Conservation (phyloP, 345 rosid genomes). For the Rubroshorea leprosula region DNA sequence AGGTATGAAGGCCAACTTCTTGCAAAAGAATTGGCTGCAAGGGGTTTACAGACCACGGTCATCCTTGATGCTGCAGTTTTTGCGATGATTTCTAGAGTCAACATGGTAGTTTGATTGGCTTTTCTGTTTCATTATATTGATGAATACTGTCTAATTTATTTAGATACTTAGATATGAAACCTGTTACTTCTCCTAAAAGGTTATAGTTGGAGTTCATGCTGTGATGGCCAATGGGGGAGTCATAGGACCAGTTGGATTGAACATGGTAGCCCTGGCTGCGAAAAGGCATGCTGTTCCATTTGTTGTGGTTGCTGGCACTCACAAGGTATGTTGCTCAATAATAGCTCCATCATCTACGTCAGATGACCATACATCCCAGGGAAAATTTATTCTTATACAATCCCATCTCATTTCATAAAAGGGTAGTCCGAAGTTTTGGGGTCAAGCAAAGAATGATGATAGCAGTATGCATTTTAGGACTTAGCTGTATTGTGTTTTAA, state of each 20-base stretch:
- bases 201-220: slow-evolving; percentile 39
- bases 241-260: slow-evolving; percentile 37
- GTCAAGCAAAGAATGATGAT: too few relatives aligned
- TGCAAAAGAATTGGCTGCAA: slow-evolving; percentile 44
- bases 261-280: slow-evolving; percentile 44
- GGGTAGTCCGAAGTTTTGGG: background rate
- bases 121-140: background rate
- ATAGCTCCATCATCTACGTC: too few relatives aligned
- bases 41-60: slow-evolving; percentile 43
- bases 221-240: slow-evolving; percentile 47
- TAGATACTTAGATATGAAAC: background rate
- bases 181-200: slow-evolving; percentile 21
- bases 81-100: slow-evolving; percentile 50
- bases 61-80: slow-evolving; percentile 57
- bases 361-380: too few relatives aligned
- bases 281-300: slow-evolving; percentile 38
- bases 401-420: too few relatives aligned
- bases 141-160: background rate
- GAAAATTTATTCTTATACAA: too few relatives aligned
- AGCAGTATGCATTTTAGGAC: too few relatives aligned
- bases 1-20: slow-evolving; percentile 60
- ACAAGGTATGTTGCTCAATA: slow-evolving; percentile 27
- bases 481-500: background rate
- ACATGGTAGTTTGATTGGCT: slow-evolving; percentile 31
- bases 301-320: slow-evolving; percentile 38